phyloP scores from a whole-genome alignment of 192 early-diverging fungal genomes.

The Endogone sp. region DNA sequence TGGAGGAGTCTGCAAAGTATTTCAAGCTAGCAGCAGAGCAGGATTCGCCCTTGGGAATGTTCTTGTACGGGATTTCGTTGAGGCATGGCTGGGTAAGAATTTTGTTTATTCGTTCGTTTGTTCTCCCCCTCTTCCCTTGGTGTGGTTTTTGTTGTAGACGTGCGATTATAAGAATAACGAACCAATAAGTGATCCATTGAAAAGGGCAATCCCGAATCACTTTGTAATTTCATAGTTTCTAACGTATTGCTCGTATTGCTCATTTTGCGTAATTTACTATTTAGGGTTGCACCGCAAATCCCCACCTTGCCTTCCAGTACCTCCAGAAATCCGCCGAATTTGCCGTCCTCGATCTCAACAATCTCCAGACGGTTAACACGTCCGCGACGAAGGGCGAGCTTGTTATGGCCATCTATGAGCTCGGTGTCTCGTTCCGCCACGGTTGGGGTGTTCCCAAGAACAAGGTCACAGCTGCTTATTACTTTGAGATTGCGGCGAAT shows the following conservation, averaged over 20 bases:
- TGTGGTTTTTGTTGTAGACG: too few species aligned
- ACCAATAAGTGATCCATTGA: too few species aligned
- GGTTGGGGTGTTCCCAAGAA: slow-evolving; percentile 79
- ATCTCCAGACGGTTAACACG: slow-evolving; percentile 33
- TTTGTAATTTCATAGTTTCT: not conserved
- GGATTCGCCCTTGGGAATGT: slow-evolving; percentile 68
- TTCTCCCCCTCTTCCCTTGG: too few species aligned
- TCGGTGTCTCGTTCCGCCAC: slow-evolving; percentile 75
- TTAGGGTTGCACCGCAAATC: slow-evolving; percentile 61
- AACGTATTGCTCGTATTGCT: not conserved
- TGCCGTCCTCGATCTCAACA: slow-evolving; percentile 62
- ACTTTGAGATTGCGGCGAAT: slow-evolving; percentile 79
- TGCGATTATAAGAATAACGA: too few species aligned
- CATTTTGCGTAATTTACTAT: slow-evolving; percentile 1
- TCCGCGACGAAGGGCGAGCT: slow-evolving; percentile 65
- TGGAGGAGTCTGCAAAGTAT: slow-evolving; percentile 68
- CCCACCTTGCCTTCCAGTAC: slow-evolving; percentile 64
- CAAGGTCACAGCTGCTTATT: slow-evolving; percentile 69
- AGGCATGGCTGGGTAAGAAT: slow-evolving; percentile 75
- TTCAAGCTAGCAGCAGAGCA: slow-evolving; percentile 68
- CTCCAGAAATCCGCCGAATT: slow-evolving; percentile 70
- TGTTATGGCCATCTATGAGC: slow-evolving; percentile 78
- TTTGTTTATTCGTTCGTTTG: not conserved
- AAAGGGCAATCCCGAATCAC: too few species aligned
- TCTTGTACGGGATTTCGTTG: slow-evolving; percentile 74